Evolutionary conservation across 768 basidiomycete genomes (phyloP), one percentile per base, ranked within the genome.

Genomic region (Mrakia gelida): DNA sequence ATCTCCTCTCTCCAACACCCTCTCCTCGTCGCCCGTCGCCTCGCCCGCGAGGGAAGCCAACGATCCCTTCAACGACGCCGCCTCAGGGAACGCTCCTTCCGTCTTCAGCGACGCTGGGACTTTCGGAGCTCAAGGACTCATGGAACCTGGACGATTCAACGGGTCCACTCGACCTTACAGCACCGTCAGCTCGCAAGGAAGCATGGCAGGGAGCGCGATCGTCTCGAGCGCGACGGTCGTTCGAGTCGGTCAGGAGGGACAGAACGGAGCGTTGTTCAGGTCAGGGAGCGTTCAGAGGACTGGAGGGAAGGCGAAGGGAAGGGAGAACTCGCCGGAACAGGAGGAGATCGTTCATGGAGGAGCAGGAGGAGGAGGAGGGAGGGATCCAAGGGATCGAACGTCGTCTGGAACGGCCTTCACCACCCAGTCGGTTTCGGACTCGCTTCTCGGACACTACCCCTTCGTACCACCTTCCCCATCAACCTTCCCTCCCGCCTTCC

Each of bases 21-120:
- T 65, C 54, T 32, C 63, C 16, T 15, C 59, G 38, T 62, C 45
- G 16, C 30, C 75, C 15, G 43, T 28, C 32, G 28, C 16, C 9
- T 75, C 75, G 32, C 72, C 72, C 7, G 72, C 52, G 28, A 28
- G 72, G 26, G 72, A 73, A 56, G 28, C 72, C 28, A 61, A 67
- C 52, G 77, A 78, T 67, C 77, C 77, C 9, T 78, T 78, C 77
- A 61, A 68, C 72, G 77, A 78, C 65, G 38, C 54, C 49, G 73
- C 63, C 34, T 26, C 62, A 3, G 62, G 62, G 16, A 52, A 52
- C 21, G 32, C 73, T 26, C 62, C 73, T 3, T 30, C 67, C 45
- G 43, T 61, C n/a, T 11, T 32, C 10, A 62, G 54, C 56, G 54
- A 61, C 11, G 67, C 76, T 28, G 34, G 54, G 26, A 72, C 76